Evolutionary conservation across 805 yeast genomes (phyloP), one percentile per base, ranked within the genome.

Genomic region (Pichia heedii): DNA sequence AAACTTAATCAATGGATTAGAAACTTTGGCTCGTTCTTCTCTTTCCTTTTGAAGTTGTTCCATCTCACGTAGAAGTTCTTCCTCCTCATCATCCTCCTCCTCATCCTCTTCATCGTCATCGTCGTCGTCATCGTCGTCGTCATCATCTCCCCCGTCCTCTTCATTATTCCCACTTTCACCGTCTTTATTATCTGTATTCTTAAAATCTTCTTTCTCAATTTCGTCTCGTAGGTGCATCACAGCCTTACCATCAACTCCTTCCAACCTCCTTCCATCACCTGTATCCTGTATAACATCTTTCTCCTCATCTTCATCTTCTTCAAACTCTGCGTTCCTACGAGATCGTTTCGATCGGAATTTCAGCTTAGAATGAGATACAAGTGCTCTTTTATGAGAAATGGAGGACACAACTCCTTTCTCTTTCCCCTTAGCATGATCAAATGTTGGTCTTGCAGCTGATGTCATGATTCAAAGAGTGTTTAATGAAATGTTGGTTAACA

Each of bases 391-490:
- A 26, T 43, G 44, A 1, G 43, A 5, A 3, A 44, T 76, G 3
- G 71, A 52, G 0, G 81, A 74, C 58, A 46, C 59, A 52, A 43
- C 49, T 8, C 64, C 65, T 39, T 69, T 64, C 1, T 65, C 63
- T 40, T 74, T 76, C 42, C 80, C 79, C 52, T 76, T 69, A 18
- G 83, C 82, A 39, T 74, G 74, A 49, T 79, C 85, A 49, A 80
- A 69, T 7, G 84, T 80, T 0, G 85, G 84, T 55, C 82, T 70
- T 54, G 78, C 84, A 10, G 84, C 82, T 4, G 84, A 76, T 0
- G 85, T 77, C 86, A 80, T 79, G 27, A 8, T 24, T 24, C 10
- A 24, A 24, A 24, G 27, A 24, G 27, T 24, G n/a, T n/a, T n/a
- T n/a, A n/a, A n/a, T n/a, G n/a, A n/a, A n/a, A n/a, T n/a, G n/a